Base-by-base conservation (phyloP, 176 grass and related monocot species). In the Dendrocalamus sinicus region DNA sequence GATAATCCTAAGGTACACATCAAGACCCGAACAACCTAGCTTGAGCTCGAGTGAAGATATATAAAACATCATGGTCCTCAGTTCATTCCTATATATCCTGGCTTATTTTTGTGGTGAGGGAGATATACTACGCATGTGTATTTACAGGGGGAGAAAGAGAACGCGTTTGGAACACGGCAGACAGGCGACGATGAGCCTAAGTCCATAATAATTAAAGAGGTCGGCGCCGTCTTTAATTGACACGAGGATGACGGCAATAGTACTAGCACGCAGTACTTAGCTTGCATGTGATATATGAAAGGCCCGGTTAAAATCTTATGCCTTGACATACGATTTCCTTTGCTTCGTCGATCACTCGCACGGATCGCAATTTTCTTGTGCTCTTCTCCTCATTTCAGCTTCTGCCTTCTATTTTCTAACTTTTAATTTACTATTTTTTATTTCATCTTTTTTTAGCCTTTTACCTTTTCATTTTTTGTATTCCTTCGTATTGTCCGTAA, bases 191-290 rank as follows among this genome's bases (percentile, higher is more conserved):
- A 44, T 69, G 24, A 37, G 63, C 23, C 3, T 37, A 37, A 86
- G 77, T 78, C 65, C 26, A 78, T 30, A 35, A 19, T 4, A 43
- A 63, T 59, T 77, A 79, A 86, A 86, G 20, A 73, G n/a, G 70
- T 81, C 61, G 84, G 84, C 75, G 72, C 80, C 84, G 63, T 80
- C 84, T 81, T 84, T 63, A 81, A 70, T 77, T 80, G 61, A 8
- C 80, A 86, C 28, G 80, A 80, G 4, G 40, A 63, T 23, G 83
- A 63, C 19, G 28, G 24, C 26, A 40, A 57, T 60, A 65, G 48
- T 6, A 9, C 28, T 72, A 22, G 35, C 10, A 70, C 28, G 61
- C 44, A 43, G 16, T 55, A 19, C n/a, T n/a, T n/a, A n/a, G n/a
- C 52, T 55, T 20, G 52, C 53, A 8, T 9, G 55, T 58, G 50